Evolutionary conservation across 306 rosid species (phyloP).

Genomic region (Medicago ruthenica): DNA sequence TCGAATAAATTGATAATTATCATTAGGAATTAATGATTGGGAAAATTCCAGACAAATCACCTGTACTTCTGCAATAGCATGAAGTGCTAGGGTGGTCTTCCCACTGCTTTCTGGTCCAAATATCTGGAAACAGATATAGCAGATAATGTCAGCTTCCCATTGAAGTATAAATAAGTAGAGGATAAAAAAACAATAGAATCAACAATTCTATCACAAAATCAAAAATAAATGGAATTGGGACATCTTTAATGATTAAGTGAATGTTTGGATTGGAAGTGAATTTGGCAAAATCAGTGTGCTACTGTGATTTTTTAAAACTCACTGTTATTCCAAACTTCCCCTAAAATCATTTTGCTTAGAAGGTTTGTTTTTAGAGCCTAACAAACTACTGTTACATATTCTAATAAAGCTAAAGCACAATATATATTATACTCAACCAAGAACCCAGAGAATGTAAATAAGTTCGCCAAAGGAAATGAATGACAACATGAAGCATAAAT

Average conservation of each 20-base stretch:
- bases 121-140: slow-evolving; percentile 60
- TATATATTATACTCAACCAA: slow-evolving; percentile 8
- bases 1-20: not conserved
- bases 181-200: not conserved
- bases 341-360: not conserved
- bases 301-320: no score
- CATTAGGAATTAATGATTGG: slow-evolving; percentile 11
- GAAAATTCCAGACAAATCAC: slow-evolving; percentile 48
- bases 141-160: slow-evolving; percentile 25
- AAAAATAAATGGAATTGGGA: slow-evolving; percentile 20
- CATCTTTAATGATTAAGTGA: slow-evolving; percentile 8
- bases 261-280: no score
- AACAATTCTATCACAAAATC: slow-evolving; percentile 9
- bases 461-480: not conserved
- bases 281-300: no score
- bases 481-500: slow-evolving; percentile 7
- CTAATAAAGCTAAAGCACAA: slow-evolving; percentile 15
- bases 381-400: slow-evolving; percentile 2
- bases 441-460: slow-evolving; percentile 15
- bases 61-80: slow-evolving; percentile 99
- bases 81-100: slow-evolving; percentile 96
- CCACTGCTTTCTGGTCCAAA: slow-evolving; percentile 99
- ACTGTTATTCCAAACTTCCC: no score
- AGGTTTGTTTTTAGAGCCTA: slow-evolving; percentile 2
- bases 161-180: slow-evolving; percentile 14